Base-by-base conservation (phyloP, 2,329 filamentous ascomycete species). In the Ophiocordyceps sinensis region DNA sequence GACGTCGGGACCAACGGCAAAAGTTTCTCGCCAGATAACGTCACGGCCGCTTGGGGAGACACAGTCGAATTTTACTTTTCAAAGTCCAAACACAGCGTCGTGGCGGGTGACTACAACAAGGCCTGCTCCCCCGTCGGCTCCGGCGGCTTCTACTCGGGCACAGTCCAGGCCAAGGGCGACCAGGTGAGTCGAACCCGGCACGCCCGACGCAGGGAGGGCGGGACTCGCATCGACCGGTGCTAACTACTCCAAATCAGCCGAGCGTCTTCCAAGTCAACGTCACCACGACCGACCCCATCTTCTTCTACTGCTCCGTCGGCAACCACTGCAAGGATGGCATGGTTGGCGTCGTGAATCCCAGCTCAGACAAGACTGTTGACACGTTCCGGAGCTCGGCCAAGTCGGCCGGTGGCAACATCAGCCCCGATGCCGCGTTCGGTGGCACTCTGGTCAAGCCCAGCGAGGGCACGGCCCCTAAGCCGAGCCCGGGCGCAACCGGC, bases 1-100 rank as follows among this genome's bases (percentile, higher is more conserved):
- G 47, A 56, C 30, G 47, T 61, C 13, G 71, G 71, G 44, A 68
- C 69, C 48, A 60, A 63, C 8, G 62, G 65, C 45, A 64, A 63
- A 47, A 70, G n/a, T 14, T 41, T 38, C 29, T 15, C 19, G 12
- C 46, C 46, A 31, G 31, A 73, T 59, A 67, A 65, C 36, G 66
- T 63, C 8, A 43, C 40, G 35, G 70, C 68, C 10, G 52, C 54
- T 6, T 45, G 60, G 5, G 70, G 68, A 41, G 66, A 70, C 44
- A 48, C 65, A 3, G 51, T 75, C 40, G 69, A 73, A 54, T 74
- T 64, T 56, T 63, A 67, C 46, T 73, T 66, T 59, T 61, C 60
- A 44, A 59, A 67, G 5, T 50, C 51, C 42, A 67, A 64, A 53
- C 70, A 72, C 60, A 64, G 60, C 26, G 60, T 73, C 34, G 58